phyloP scores from a whole-genome alignment of 768 basidiomycete species.

The Albatrellus ellisii region DNA sequence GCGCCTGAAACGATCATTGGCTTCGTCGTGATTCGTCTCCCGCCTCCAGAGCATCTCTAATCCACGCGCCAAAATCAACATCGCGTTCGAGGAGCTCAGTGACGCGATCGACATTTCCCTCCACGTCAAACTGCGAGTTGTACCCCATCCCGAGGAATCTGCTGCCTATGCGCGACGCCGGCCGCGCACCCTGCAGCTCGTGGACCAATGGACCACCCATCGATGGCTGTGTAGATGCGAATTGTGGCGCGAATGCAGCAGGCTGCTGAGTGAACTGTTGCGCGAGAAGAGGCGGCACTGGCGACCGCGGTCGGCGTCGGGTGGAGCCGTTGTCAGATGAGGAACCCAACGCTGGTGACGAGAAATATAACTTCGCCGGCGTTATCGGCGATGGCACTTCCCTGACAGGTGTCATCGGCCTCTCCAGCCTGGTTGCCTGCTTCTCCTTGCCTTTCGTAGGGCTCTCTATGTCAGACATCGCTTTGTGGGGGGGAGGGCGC shows the following conservation, averaged over 20 bases:
- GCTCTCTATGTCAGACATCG: constrained; percentile 5
- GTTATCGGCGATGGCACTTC: constrained; percentile 13
- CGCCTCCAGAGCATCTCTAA: constrained; percentile 26
- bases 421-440: not conserved
- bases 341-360: constrained; percentile 24
- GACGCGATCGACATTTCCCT: constrained; percentile 38
- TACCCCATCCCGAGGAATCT: constrained; percentile 29
- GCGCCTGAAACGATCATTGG: not conserved
- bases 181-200: constrained; percentile 6
- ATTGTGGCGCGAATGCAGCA: constrained; percentile 23
- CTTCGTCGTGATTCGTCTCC: constrained; percentile 13
- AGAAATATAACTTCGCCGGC: constrained; percentile 25
- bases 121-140: constrained; percentile 47
- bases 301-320: constrained; percentile 12
- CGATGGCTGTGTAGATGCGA: constrained; percentile 27
- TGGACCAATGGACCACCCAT: too few species aligned
- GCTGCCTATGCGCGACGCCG: constrained; percentile 14
- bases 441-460: not conserved
- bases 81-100: constrained; percentile 44
- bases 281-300: constrained; percentile 15
- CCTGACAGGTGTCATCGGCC: not conserved
- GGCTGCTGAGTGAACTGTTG: constrained; percentile 24
- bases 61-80: constrained; percentile 42
- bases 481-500: constrained; percentile 18
- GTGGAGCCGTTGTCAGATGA: constrained; percentile 17